Evolutionary conservation across 768 basidiomycete species (phyloP).

Genomic region (Suillus spraguei): DNA sequence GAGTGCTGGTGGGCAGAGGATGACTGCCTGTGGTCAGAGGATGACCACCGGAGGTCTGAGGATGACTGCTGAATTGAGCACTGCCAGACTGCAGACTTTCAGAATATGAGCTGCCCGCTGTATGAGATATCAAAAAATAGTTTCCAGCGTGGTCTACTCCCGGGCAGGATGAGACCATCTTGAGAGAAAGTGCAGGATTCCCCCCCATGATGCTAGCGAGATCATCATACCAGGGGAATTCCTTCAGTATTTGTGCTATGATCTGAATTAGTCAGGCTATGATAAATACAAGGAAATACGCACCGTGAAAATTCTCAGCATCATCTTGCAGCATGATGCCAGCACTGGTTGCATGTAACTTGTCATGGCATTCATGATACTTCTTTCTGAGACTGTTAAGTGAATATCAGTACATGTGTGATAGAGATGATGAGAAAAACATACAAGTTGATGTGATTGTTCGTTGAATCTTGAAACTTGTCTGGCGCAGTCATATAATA

Average conservation of each 20-base stretch:
- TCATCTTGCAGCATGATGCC: background rate
- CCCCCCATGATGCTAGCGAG: background rate
- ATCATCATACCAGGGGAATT: constrained; percentile 6
- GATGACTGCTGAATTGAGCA: too few relatives aligned
- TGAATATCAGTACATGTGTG: background rate
- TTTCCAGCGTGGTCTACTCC: background rate
- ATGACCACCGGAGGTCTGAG: too few relatives aligned
- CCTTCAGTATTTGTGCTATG: background rate
- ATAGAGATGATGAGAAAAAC: background rate
- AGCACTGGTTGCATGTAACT: background rate
- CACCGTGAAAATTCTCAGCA: background rate
- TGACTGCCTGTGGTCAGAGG: too few relatives aligned
- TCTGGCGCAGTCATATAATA: background rate
- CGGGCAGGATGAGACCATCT: background rate
- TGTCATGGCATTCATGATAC: background rate
- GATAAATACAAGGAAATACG: background rate
- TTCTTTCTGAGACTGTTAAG: constrained; percentile 5
- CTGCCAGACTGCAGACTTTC: too few relatives aligned
- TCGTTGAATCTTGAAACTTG: background rate
- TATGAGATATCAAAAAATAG: background rate
- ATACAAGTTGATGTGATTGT: constrained; percentile 7
- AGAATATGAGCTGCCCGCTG: background rate
- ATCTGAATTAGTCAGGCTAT: too few relatives aligned
- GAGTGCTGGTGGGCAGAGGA: too few relatives aligned
- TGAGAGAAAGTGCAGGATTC: constrained; percentile 2